A percentile compares a stretch with the other conserved stretches of the same genome.
Evolutionary conservation across 768 basidiomycete genomes (phyloP).

Genomic region (Suillus fuscotomentosus): DNA sequence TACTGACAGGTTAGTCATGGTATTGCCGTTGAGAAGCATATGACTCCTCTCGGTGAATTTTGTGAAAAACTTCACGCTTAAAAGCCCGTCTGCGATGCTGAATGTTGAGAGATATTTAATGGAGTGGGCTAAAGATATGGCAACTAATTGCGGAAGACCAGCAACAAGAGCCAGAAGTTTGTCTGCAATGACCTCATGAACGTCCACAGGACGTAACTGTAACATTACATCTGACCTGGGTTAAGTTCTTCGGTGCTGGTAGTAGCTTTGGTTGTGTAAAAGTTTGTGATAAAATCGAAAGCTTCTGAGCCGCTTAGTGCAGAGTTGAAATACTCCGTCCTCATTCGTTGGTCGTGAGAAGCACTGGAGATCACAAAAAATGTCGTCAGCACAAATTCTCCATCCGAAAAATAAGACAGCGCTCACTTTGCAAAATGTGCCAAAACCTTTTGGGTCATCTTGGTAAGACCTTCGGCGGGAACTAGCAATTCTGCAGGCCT

Average conservation of each 20-base stretch:
- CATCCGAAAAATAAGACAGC: neutral
- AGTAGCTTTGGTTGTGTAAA: slow-evolving; percentile 58
- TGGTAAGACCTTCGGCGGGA: slow-evolving; percentile 56
- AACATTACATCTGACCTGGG: slow-evolving; percentile 38
- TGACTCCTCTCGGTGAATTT: slow-evolving; percentile 74
- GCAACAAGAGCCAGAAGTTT: slow-evolving; percentile 59
- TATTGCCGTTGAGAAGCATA: slow-evolving; percentile 90
- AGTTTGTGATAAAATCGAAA: slow-evolving; percentile 61
- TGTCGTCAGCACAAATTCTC: slow-evolving; percentile 9
- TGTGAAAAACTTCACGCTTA: slow-evolving; percentile 75
- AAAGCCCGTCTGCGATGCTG: slow-evolving; percentile 73
- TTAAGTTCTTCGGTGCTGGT: slow-evolving; percentile 42
- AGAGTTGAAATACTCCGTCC: slow-evolving; percentile 61
- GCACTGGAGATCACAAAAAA: slow-evolving; percentile 32
- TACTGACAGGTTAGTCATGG: slow-evolving; percentile 71
- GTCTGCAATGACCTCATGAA: slow-evolving; percentile 36
- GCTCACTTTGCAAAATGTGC: slow-evolving; percentile 64
- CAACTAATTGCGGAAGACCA: slow-evolving; percentile 67
- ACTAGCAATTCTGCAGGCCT: slow-evolving; percentile 82
- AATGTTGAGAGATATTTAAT: slow-evolving; percentile 73
- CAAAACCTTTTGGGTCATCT: slow-evolving; percentile 74
- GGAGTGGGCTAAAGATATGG: slow-evolving; percentile 70
- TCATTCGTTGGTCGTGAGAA: slow-evolving; percentile 41
- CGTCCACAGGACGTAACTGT: neutral
- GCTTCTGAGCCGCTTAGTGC: slow-evolving; percentile 64